Evolutionary conservation across 2,329 filamentous ascomycete species (phyloP), one percentile per base, ranked within the genome.

Genomic region (Rutstroemia sydowiana): DNA sequence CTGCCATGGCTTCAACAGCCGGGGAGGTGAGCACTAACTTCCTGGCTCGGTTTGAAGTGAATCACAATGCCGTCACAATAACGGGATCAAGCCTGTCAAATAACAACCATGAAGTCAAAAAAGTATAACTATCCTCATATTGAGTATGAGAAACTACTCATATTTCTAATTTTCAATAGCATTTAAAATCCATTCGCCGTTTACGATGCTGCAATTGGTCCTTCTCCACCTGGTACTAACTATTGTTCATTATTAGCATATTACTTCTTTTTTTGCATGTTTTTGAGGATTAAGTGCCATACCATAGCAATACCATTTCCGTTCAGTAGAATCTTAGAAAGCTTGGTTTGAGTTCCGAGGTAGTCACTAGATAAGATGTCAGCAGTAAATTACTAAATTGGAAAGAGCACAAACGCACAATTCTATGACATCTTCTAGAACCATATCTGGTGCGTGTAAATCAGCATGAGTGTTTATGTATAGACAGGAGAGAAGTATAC

Each of bases 271-370:
- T 42, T 14, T 34, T 6, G 11, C 34, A 13, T 16, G 11, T 28
- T n/a, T n/a, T n/a, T n/a, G 32, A 26, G 40, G 31, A 21, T 45
- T 18, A 39, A n/a, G 13, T 36, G 8, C 48, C 54, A 34, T 58
- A 95, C 93, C 93, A 98, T 98, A 87, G 92, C 97, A 59, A 98
- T 89, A 66, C 97, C 97, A 74, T 98, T 98, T 52, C 93, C 93
- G 65, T 98, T 98, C 36, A 98, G 75, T 39, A 98, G 73, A 56
- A 98, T 95, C 76, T 97, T 97, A 47, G 90, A 80, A 37, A 98
- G 80, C 70, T 95, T 95, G 42, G 84, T 87, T 70, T 92, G 85
- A 63, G 86, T 82, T 56, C 92, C 92, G 5, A 84, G 84, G 72
- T 95, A 95, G 72, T 98, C 93, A 68, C 92, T 97, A 48, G n/a